Evolutionary conservation across 2,329 filamentous ascomycete species (phyloP).

Genomic region (Claviceps sp.): DNA sequence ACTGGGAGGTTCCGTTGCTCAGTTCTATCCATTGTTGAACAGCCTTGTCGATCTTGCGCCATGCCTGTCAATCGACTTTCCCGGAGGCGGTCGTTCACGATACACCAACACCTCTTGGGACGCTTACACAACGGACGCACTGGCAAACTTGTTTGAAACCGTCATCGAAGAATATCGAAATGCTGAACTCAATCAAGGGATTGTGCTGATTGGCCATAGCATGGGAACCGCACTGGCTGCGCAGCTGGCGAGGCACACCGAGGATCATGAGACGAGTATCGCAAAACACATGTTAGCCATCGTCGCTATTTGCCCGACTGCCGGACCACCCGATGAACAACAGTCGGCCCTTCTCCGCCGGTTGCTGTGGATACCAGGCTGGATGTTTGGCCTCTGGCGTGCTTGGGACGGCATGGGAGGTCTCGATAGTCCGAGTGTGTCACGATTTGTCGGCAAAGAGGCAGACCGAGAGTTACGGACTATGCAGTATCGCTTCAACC

Average conservation of each 20-base stretch:
- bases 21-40: constrained; percentile 70
- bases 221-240: constrained; percentile 75
- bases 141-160: constrained; percentile 60
- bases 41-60: constrained; percentile 73
- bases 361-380: constrained; percentile 54
- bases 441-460: constrained; percentile 56
- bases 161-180: constrained; percentile 65
- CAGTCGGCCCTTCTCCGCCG: constrained; percentile 30
- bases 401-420: constrained; percentile 70
- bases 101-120: constrained; percentile 59
- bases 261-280: constrained; percentile 35
- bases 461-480: constrained; percentile 52
- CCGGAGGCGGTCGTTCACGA: constrained; percentile 72
- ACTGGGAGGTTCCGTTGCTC: constrained; percentile 78
- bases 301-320: constrained; percentile 68
- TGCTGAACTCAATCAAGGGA: constrained; percentile 48
- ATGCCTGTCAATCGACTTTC: constrained; percentile 73
- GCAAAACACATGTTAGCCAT: constrained; percentile 57
- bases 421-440: constrained; percentile 61
- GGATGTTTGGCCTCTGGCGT: constrained; percentile 64
- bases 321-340: constrained; percentile 45
- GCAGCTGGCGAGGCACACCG: constrained; percentile 41
- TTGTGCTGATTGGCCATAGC: constrained; percentile 78
- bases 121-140: constrained; percentile 65
- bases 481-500: constrained; percentile 63